A percentile compares a stretch with the other conserved stretches of the same genome.
Evolutionary conservation across 176 grass and related monocot genomes (phyloP).

Genomic region (Miscanthus lutarioriparius): DNA sequence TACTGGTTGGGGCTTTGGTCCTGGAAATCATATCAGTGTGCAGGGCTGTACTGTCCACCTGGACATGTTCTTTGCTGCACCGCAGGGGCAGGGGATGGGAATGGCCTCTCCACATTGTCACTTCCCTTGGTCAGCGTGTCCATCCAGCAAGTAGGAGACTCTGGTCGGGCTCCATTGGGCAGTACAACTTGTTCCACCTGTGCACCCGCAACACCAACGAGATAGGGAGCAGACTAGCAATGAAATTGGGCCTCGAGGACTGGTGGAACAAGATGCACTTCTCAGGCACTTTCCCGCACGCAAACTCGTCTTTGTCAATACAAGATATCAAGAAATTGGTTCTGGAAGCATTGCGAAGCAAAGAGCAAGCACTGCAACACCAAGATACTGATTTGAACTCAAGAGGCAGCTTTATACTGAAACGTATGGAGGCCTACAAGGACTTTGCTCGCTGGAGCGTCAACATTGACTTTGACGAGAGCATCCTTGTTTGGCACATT

Average conservation of each 20-base stretch:
- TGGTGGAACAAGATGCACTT: constrained; percentile 34
- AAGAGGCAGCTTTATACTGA: constrained; percentile 41
- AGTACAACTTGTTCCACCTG: constrained; percentile 33
- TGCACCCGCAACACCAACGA: constrained; percentile 26
- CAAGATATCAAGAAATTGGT: constrained; percentile 26
- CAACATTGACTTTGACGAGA: constrained; percentile 37
- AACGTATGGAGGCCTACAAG: constrained; percentile 22
- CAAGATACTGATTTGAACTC: constrained; percentile 25
- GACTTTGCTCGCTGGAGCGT: constrained; percentile 40
- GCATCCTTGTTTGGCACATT: constrained; percentile 39
- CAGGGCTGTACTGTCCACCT: constrained; percentile 11
- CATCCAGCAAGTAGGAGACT: constrained; percentile 33
- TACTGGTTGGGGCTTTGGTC: constrained; percentile 52
- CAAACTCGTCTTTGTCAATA: constrained; percentile 7
- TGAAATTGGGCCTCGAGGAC: constrained; percentile 27
- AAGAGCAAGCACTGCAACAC: constrained; percentile 22
- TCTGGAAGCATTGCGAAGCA: constrained; percentile 12
- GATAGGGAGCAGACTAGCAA: constrained; percentile 11
- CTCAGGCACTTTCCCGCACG: constrained; percentile 3
- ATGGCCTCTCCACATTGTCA: constrained; percentile 22
- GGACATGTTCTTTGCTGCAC: constrained; percentile 17
- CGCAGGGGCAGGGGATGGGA: constrained; percentile 24
- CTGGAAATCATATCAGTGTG: constrained; percentile 28
- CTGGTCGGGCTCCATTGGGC: constrained; percentile 27
- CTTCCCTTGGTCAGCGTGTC: constrained; percentile 27